phyloP scores from a whole-genome alignment of 1,284 basidiomycete genomes.

The Kalmanozyma brasiliensis region DNA sequence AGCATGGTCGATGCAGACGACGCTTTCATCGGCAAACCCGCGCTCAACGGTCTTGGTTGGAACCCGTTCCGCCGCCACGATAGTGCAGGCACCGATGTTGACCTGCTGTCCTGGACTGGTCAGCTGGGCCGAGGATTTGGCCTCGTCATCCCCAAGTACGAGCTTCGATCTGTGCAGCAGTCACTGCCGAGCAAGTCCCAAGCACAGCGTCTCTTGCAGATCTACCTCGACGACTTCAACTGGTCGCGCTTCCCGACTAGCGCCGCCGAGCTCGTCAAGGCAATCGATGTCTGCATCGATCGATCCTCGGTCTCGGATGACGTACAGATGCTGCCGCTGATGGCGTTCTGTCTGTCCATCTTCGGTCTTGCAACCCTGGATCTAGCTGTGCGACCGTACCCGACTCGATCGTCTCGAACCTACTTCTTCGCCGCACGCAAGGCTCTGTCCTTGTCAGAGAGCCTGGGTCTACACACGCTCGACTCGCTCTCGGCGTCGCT shows the following conservation, averaged over 20 bases:
- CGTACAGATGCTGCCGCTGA: constrained; percentile 41
- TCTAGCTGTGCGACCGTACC: constrained; percentile 37
- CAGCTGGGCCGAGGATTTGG: constrained; percentile 43
- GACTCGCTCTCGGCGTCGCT: constrained; percentile 42
- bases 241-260: constrained; percentile 39
- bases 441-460: constrained; percentile 39
- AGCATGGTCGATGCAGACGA: constrained; percentile 51
- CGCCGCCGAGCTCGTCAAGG: constrained; percentile 19
- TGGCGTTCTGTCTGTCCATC: constrained; percentile 40
- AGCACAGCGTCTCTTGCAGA: constrained; percentile 26
- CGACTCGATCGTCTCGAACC: constrained; percentile 32
- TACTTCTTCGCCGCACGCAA: constrained; percentile 47
- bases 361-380: constrained; percentile 35
- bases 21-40: constrained; percentile 46
- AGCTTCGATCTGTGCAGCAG: constrained; percentile 41
- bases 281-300: constrained; percentile 30
- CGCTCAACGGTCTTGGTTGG: constrained; percentile 43
- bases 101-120: constrained; percentile 42
- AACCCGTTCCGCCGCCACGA: constrained; percentile 46
- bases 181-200: constrained; percentile 35
- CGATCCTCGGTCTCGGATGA: constrained; percentile 30
- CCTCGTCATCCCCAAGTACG: constrained; percentile 46
- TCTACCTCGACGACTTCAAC: constrained; percentile 45
- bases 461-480: constrained; percentile 38
- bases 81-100: constrained; percentile 37